These are phyloP conservation scores for Gryganskiella cystojenkinii DNA, from an alignment of 192 early-diverging fungal genomes.

Conservation along the genomic window DNA sequence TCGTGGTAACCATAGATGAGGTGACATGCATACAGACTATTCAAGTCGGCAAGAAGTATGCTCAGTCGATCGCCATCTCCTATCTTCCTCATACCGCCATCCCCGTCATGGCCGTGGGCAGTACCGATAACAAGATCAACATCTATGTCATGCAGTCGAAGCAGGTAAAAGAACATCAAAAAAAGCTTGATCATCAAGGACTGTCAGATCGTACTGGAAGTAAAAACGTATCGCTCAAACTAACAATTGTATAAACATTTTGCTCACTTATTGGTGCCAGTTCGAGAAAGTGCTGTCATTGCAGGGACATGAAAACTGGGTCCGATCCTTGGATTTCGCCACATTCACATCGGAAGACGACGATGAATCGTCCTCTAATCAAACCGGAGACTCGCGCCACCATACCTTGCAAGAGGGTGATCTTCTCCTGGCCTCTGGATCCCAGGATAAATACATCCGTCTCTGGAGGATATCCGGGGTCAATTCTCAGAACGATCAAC, in stretches of 20 bases:
- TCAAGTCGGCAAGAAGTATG: constrained; percentile 70
- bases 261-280: no score
- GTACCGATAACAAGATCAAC: constrained; percentile 81
- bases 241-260: no score
- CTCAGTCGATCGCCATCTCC: constrained; percentile 73
- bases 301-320: constrained; percentile 95
- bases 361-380: constrained; percentile 3
- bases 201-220: constrained; percentile 11
- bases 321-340: constrained; percentile 81
- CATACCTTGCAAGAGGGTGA: constrained; percentile 78
- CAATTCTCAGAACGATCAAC: background rate
- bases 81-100: constrained; percentile 72
- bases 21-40: constrained; percentile 76
- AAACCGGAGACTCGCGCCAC: constrained; percentile 13
- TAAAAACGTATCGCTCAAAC: no score
- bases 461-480: constrained; percentile 82
- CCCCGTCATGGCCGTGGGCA: constrained; percentile 82
- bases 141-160: constrained; percentile 69
- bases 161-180: no score
- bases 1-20: constrained; percentile 40
- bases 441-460: constrained; percentile 94
- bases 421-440: constrained; percentile 87
- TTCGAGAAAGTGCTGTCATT: constrained; percentile 76
- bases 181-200: no score
- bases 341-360: constrained; percentile 60